These are phyloP conservation scores for Fusarium sarcochroum DNA, from an alignment of 2,329 filamentous ascomycete genomes.

Conservation along the genomic window DNA sequence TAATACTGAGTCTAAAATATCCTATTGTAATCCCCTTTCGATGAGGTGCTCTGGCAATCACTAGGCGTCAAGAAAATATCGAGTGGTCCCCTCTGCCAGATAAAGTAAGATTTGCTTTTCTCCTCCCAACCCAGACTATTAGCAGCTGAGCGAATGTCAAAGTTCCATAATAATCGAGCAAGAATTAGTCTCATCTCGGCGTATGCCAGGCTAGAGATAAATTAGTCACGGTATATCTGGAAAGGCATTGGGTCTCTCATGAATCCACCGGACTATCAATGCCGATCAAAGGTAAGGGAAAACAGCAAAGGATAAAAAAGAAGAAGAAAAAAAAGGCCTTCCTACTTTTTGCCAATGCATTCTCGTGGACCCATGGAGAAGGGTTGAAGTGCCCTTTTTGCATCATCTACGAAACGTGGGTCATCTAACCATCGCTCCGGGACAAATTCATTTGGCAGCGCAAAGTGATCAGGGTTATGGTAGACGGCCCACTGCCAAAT, in stretches of 20 bases:
- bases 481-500: constrained; percentile 34
- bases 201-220: constrained; percentile 5
- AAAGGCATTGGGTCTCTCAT: too few species aligned
- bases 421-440: constrained; percentile 40
- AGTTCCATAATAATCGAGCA: constrained; percentile 13
- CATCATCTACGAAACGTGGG: constrained; percentile 55
- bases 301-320: neutral
- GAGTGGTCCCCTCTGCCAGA: constrained; percentile 4
- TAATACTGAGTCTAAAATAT: too few species aligned
- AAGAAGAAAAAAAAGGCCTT: too few species aligned
- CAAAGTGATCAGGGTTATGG: constrained; percentile 18
- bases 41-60: too few species aligned
- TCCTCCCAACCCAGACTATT: neutral
- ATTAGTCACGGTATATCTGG: neutral
- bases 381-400: constrained; percentile 59
- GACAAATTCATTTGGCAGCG: constrained; percentile 22
- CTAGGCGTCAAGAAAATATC: too few species aligned
- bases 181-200: constrained; percentile 22
- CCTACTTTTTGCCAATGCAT: constrained; percentile 64
- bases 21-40: too few species aligned
- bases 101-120: neutral
- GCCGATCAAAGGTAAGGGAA: too few species aligned
- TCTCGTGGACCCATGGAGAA: constrained; percentile 64
- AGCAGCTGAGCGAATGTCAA: neutral
- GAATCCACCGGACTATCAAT: neutral